phyloP scores from a whole-genome alignment of 139 green algal genomes.

The Edaphochlamys debaryana region DNA sequence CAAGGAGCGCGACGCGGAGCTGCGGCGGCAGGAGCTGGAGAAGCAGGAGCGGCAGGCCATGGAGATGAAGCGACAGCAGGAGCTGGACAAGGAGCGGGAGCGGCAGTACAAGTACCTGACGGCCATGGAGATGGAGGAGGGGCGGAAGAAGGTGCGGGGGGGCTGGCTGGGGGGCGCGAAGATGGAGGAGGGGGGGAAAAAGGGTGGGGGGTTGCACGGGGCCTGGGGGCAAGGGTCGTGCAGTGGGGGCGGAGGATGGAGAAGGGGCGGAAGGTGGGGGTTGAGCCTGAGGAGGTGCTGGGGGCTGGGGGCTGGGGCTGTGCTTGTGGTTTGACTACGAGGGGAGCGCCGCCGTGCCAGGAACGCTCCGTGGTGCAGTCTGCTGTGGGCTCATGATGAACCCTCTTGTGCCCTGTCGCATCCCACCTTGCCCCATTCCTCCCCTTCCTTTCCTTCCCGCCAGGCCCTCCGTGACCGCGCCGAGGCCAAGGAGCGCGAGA shows the following conservation, averaged over 20 bases:
- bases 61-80: conserved; percentile 43
- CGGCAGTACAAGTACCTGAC: conserved; percentile 64
- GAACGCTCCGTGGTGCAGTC: too few relatives aligned
- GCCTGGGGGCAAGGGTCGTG: too few relatives aligned
- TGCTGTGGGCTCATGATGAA: too few relatives aligned
- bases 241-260: too few relatives aligned
- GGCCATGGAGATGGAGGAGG: conserved; percentile 58
- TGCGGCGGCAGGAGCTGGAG: conserved; percentile 43
- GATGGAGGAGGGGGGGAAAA: conserved; percentile 35
- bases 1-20: conserved; percentile 52
- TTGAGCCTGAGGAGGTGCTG: too few relatives aligned
- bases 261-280: too few relatives aligned
- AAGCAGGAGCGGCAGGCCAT: conserved; percentile 31
- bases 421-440: too few relatives aligned
- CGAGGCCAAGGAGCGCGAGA: conserved; percentile 76
- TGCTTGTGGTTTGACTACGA: too few relatives aligned
- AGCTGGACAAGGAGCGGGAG: conserved; percentile 48
- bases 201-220: conserved; percentile 25
- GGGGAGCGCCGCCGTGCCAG: too few relatives aligned
- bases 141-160: conserved; percentile 65
- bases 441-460: too few relatives aligned
- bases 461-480: conserved; percentile 60
- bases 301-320: too few relatives aligned
- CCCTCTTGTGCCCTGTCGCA: too few relatives aligned
- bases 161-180: conserved; percentile 38